Evolutionary conservation across 169 alveolate genomes (phyloP), one percentile per base, ranked within the genome.

Genomic region (Plasmodium berghei): DNA sequence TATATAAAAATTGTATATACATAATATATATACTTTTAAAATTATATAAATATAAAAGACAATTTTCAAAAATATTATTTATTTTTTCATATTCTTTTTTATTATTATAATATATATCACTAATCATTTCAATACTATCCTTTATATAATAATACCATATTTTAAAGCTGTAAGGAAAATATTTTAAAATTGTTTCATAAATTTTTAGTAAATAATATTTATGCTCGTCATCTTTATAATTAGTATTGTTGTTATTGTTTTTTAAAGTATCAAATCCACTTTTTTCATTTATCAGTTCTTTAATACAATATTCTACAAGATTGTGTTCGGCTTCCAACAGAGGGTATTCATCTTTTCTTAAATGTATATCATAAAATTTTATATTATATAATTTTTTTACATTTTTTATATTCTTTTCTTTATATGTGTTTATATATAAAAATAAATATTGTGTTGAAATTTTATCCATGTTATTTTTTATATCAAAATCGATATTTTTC

Each of bases 151-250:
- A 56, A 16, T 80, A 80, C 90, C 90, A 80, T 1, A 80, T 10
- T 24, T 80, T 80, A 54, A 80, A 80, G 59, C 90, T 80, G 34
- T 54, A 80, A 0, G 90, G 90, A 59, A 80, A 80, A 48, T 80
- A 18, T 54, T 80, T 80, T 61, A 80, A 18, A 20, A 80, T 67
- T 9, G 72, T 67, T 67, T 55, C 85, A 42, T 80, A 80, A 2
- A 80, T 80, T 48, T 26, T 55, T 16, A 64, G 42, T 9, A 80
- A 42, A 46, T 64, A 54, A 16, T 24, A 26, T 24, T 63, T 48
- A 42, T 40, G 40, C 9, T n/a, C 6, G 6, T 9, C 18, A 9
- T n/a, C 28, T 3, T 6, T 16, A 48, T 63, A 42, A 2, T 45
- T 12, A 20, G 16, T 5, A 9, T 9, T 5, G n/a, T 12, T 20